Evolutionary conservation across 176 grass and related monocot species (phyloP).

Genomic region (Puccinellia tenuiflora): DNA sequence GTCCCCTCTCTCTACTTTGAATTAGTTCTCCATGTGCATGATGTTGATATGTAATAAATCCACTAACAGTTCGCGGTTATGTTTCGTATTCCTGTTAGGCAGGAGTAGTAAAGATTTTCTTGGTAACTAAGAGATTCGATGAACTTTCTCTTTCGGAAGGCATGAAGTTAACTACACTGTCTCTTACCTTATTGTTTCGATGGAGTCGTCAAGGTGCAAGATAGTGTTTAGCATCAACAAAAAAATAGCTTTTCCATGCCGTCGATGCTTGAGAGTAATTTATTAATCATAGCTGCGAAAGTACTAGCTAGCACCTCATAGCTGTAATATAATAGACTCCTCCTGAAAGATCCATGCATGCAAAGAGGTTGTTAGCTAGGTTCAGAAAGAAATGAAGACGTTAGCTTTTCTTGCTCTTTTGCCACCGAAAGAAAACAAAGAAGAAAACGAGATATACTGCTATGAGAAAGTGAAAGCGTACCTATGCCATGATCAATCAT

Average conservation of each 20-base stretch:
- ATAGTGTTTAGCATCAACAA: no score
- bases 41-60: background rate
- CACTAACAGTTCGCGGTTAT: background rate
- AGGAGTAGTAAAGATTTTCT: background rate
- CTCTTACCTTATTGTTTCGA: no score
- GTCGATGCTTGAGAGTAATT: background rate
- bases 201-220: no score
- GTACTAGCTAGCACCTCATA: background rate
- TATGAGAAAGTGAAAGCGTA: background rate
- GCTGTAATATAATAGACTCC: background rate
- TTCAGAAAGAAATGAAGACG: background rate
- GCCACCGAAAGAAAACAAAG: background rate
- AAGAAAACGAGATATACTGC: background rate
- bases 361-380: background rate
- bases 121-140: background rate
- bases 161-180: no score
- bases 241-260: no score
- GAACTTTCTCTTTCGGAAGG: background rate
- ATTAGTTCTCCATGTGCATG: background rate
- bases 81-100: background rate
- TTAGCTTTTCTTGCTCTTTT: background rate
- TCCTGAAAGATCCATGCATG: background rate
- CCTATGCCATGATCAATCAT: slow-evolving; percentile 17
- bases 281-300: background rate
- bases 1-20: background rate